Base-by-base conservation (phyloP, 2,329 filamentous ascomycete genomes). In the Talaromyces sp. region DNA sequence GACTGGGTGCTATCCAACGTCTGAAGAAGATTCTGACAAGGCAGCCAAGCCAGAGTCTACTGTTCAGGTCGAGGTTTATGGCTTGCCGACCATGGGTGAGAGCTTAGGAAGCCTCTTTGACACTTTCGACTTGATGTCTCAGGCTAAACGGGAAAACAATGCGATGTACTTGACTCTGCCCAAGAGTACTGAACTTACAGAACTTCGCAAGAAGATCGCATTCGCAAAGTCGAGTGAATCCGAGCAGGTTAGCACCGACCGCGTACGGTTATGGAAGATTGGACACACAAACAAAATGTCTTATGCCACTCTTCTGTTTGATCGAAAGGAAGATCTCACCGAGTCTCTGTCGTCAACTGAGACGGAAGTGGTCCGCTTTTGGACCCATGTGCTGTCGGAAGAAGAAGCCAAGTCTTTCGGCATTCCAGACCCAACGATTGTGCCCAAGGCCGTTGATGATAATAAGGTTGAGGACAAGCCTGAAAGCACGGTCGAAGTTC, bases 121-220 rank as follows among this genome's bases (percentile, higher is more conserved):
- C 64, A 70, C 74, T n/a, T 76, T 80, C 63, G 74, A 77, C 67
- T 68, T 79, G 62, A 78, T 78, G 76, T 69, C 72, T 6, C 69
- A 71, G 23, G 71, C 76, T 4, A 76, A 75, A 58, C 62, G 69
- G 3, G 65, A 69, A 33, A 72, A 74, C 34, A 65, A 66, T 31
- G 72, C 75, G 56, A 71, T 75, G 68, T 73, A 75, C 18, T 65
- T 78, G 63, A 73, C 64, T 9, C 58, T 78, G 30, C 74, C 76
- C 3, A 66, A 69, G 8, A 68, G 68, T 5, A 73, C 72, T 5
- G 72, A 70, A 7, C 64, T 78, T 23, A 69, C 67, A 2, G 76
- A 77, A 14, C 68, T 78, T 8, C 74, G 76, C 52, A 73, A 72
- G 64, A 74, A 73, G 63, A 71, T 78, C 28, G 70, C 75, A 3